Evolutionary conservation across 306 rosid species (phyloP), one percentile per base, ranked within the genome.

Genomic region (Begonia loranthoides): DNA sequence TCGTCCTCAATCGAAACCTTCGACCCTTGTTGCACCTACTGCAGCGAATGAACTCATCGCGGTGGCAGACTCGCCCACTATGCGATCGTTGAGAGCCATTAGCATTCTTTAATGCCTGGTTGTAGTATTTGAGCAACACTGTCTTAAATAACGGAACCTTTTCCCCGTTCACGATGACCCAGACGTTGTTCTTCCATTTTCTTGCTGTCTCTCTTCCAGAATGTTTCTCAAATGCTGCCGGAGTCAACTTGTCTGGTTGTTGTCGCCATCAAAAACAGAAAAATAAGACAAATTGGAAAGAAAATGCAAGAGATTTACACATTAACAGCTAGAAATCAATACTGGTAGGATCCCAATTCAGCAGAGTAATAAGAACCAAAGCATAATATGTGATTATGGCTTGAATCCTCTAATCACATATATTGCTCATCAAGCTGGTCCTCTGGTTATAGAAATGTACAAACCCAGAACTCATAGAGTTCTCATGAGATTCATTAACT

Each of bases 141-240:
- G 79, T 61, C 63, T 19, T 76, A 46, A 51, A 16, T 0, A 79
- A 41, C 1, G 76, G 57, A 5, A 72, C 62, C 33, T 62, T 83
- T 4, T 17, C 21, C 1, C 41, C 50, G 8, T 72, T 14, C 0
- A 11, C 15, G 0, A 50, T 51, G 1, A 79, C 69, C 84, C 84
- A 83, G 0, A 76, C 74, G 52, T 58, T 60, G 17, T 21, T 70
- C 17, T 66, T 70, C 84, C 82, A 79, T 8, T 54, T 64, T 48
- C 55, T 63, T 3, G 1, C 46, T 6, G 70, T 71, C 24, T 28
- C 52, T 17, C 48, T 45, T 4, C 22, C 41, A 5, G 59, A 57
- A 61, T 79, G 84, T 43, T 61, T 74, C 72, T 74, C 78, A 48
- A 73, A 79, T 4, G 45, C 70, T 8, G 54, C 57, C 0, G 65